Evolutionary conservation across 768 basidiomycete species (phyloP).

Genomic region (Termitomyces sp.): DNA sequence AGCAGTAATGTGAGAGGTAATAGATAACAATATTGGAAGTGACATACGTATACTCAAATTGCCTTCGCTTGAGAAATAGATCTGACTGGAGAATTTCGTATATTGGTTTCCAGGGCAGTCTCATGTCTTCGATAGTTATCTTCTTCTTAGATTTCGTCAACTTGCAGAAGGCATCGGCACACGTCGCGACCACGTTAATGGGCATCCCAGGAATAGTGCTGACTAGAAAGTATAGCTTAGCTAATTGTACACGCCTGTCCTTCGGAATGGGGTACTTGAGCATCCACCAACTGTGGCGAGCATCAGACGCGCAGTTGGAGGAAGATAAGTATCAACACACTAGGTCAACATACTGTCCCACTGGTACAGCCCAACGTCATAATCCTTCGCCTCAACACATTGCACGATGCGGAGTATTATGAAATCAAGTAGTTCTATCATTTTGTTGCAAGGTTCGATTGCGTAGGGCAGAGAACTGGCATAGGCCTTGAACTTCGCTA

Average conservation of each 20-base stretch:
- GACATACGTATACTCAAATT: constrained; percentile 75
- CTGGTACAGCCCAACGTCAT: constrained; percentile 74
- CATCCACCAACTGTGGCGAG: constrained; percentile 61
- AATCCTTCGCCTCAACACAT: constrained; percentile 77
- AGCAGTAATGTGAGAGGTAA: constrained; percentile 5
- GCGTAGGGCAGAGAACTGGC: constrained; percentile 70
- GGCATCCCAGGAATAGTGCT: constrained; percentile 77
- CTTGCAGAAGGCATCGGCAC: constrained; percentile 58
- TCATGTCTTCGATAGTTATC: constrained; percentile 72
- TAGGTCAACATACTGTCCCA: constrained; percentile 77
- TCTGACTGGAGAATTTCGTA: constrained; percentile 69
- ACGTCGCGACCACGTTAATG: constrained; percentile 60
- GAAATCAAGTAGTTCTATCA: constrained; percentile 74
- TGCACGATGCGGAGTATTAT: constrained; percentile 68
- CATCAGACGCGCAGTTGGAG: constrained; percentile 9
- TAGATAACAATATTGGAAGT: neutral
- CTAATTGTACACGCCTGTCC: constrained; percentile 68
- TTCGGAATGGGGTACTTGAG: constrained; percentile 87
- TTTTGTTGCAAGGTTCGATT: constrained; percentile 71
- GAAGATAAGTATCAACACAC: constrained; percentile 37
- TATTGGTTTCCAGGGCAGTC: constrained; percentile 80
- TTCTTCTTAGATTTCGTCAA: constrained; percentile 71
- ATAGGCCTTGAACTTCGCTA: constrained; percentile 61
- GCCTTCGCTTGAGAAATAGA: constrained; percentile 71
- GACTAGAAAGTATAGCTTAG: constrained; percentile 77